A percentile compares a stretch with the other conserved stretches of the same genome.
These are phyloP conservation scores for Sugiyamaella novakii DNA, from an alignment of 1,139 yeast species.

Conservation along the genomic window DNA sequence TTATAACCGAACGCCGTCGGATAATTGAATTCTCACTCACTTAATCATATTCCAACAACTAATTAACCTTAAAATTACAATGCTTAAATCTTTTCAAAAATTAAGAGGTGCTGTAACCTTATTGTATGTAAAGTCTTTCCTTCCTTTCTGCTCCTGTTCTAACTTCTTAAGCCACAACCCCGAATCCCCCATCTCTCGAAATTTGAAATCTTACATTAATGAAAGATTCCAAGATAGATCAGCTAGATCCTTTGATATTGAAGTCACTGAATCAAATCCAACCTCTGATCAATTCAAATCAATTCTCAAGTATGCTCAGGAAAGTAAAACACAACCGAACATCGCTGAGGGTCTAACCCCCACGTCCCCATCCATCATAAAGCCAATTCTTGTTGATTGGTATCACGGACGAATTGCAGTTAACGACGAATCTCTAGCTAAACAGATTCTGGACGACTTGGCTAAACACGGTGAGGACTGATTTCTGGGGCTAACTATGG, in stretches of 20 bases:
- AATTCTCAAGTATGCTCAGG: constrained; percentile 27
- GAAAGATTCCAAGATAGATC: constrained; percentile 33
- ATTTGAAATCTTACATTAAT: constrained; percentile 29
- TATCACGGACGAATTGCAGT: constrained; percentile 43
- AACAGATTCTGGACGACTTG: constrained; percentile 39
- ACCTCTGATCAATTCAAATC: constrained; percentile 38
- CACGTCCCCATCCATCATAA: constrained; percentile 23
- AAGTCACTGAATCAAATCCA: constrained; percentile 39
- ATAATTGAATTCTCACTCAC: no score
- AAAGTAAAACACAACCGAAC: constrained; percentile 19
- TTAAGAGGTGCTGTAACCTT: constrained; percentile 36
- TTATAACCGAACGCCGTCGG: no score
- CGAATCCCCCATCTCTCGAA: constrained; percentile 31
- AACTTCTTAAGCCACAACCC: constrained; percentile 32
- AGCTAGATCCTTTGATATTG: constrained; percentile 37
- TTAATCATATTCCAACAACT: no score
- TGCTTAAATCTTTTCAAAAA: constrained; percentile 35
- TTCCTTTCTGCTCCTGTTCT: neutral
- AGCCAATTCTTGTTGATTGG: constrained; percentile 45
- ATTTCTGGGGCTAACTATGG: no score
- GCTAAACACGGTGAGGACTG: constrained; percentile 14
- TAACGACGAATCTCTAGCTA: constrained; percentile 44
- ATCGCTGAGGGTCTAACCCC: neutral
- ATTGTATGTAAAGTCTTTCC: constrained; percentile 30
- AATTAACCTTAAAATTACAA: no score